phyloP scores from a whole-genome alignment of 2,329 filamentous ascomycete species.

The Penicillium sp. region DNA sequence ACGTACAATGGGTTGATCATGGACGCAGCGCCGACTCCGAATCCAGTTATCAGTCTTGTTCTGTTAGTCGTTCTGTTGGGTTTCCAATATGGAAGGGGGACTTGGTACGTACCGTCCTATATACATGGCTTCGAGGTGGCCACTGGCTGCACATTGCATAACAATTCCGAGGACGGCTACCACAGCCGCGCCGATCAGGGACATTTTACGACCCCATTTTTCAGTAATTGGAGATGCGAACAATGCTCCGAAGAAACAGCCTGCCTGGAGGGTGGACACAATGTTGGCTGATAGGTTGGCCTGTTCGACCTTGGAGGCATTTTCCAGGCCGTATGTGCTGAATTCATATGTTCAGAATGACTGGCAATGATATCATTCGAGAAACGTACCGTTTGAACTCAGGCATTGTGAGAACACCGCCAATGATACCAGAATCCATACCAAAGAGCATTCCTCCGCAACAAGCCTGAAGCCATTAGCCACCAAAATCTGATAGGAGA shows the following conservation, averaged over 20 bases:
- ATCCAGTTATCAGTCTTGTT: constrained; percentile 52
- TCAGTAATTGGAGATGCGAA: constrained; percentile 45
- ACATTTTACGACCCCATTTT: constrained; percentile 55
- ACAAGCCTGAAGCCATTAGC: constrained; percentile 49
- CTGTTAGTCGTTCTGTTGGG: not conserved
- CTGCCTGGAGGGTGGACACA: constrained; percentile 70
- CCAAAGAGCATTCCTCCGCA: constrained; percentile 71
- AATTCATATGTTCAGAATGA: constrained; percentile 14
- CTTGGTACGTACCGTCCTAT: constrained; percentile 56
- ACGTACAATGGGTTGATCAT: constrained; percentile 64
- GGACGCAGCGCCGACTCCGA: constrained; percentile 53
- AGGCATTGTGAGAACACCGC: constrained; percentile 64
- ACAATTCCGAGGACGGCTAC: constrained; percentile 63
- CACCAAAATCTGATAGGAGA: not conserved
- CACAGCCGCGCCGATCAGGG: constrained; percentile 58
- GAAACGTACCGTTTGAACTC: constrained; percentile 55
- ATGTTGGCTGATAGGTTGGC: constrained; percentile 66
- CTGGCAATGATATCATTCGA: not conserved
- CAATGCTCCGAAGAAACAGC: constrained; percentile 66
- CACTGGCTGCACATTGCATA: constrained; percentile 64
- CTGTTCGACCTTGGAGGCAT: constrained; percentile 41
- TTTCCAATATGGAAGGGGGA: not conserved
- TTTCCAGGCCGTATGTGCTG: constrained; percentile 56
- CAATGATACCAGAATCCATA: constrained; percentile 67
- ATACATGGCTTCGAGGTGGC: constrained; percentile 64